These are phyloP conservation scores for Senna siamea DNA, from an alignment of 306 rosid genomes.

Conservation along the genomic window DNA sequence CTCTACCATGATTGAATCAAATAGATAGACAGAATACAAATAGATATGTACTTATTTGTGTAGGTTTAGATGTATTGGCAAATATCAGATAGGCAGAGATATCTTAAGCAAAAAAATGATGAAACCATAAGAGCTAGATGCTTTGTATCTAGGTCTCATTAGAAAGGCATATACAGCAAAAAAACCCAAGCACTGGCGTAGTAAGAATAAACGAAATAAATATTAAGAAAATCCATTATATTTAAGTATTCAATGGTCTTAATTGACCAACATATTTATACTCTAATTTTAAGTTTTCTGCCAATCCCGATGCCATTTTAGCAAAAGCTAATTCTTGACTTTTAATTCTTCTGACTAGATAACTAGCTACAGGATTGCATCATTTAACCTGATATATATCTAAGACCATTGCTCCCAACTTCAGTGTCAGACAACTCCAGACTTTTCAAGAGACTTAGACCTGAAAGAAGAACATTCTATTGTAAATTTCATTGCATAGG, in stretches of 20 bases:
- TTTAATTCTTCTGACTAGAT: slow-evolving; percentile 25
- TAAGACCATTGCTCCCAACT: slow-evolving; percentile 83
- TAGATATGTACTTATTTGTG: neutral
- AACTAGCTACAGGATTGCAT: slow-evolving; percentile 24
- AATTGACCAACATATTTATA: slow-evolving; percentile 14
- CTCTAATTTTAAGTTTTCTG: slow-evolving; percentile 7
- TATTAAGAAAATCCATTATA: neutral
- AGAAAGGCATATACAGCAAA: neutral
- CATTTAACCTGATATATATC: slow-evolving; percentile 76
- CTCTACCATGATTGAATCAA: slow-evolving; percentile 8
- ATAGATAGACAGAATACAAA: neutral
- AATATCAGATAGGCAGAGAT: slow-evolving; percentile 1
- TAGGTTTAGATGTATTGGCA: neutral
- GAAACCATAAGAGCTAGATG: slow-evolving; percentile 28
- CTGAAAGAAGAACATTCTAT: slow-evolving; percentile 55
- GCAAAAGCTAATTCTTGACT: slow-evolving; percentile 2
- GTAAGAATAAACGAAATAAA: neutral
- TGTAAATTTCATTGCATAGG: slow-evolving; percentile 22
- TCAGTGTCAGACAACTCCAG: slow-evolving; percentile 90
- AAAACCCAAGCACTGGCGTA: neutral
- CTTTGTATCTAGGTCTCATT: slow-evolving; percentile 11
- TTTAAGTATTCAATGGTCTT: slow-evolving; percentile 16
- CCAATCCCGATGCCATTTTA: neutral
- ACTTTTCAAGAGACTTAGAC: slow-evolving; percentile 72
- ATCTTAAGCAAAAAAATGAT: neutral